phyloP scores from a whole-genome alignment of 1,284 basidiomycete species.

The Grifola frondosa region DNA sequence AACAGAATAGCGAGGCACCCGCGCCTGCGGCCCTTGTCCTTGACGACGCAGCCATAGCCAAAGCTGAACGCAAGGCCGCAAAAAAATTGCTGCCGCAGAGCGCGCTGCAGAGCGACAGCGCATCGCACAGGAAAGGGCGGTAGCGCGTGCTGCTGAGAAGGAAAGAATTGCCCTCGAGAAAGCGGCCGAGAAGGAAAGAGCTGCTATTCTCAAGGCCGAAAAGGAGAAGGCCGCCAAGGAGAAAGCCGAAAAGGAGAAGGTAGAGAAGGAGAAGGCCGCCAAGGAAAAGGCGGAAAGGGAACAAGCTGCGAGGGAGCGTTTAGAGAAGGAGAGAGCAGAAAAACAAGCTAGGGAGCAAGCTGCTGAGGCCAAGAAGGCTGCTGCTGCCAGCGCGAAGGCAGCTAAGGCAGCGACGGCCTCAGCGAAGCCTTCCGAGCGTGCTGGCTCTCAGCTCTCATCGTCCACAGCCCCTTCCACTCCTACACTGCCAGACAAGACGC shows the following conservation, averaged over 20 bases:
- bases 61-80: slow-evolving; percentile 54
- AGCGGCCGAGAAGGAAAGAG: slow-evolving; percentile 45
- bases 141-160: slow-evolving; percentile 49
- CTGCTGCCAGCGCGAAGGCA: slow-evolving; percentile 27
- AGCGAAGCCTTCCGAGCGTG: slow-evolving; percentile 11
- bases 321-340: slow-evolving; percentile 31
- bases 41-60: slow-evolving; percentile 43
- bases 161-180: slow-evolving; percentile 45
- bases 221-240: slow-evolving; percentile 38
- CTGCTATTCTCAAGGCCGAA: slow-evolving; percentile 35
- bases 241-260: slow-evolving; percentile 38
- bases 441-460: slow-evolving; percentile 10
- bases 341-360: slow-evolving; percentile 35
- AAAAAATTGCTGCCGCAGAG: slow-evolving; percentile 62
- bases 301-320: slow-evolving; percentile 37
- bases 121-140: slow-evolving; percentile 52
- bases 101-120: slow-evolving; percentile 58
- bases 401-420: slow-evolving; percentile 22
- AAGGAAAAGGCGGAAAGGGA: slow-evolving; percentile 36
- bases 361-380: slow-evolving; percentile 32
- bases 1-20: slow-evolving; percentile 25
- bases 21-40: slow-evolving; percentile 18
- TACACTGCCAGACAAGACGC: slow-evolving; percentile 19
- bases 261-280: slow-evolving; percentile 41
- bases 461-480: slow-evolving; percentile 23